Evolutionary conservation across 768 basidiomycete genomes (phyloP), one percentile per base, ranked within the genome.

Genomic region (Cubamyces sp.): DNA sequence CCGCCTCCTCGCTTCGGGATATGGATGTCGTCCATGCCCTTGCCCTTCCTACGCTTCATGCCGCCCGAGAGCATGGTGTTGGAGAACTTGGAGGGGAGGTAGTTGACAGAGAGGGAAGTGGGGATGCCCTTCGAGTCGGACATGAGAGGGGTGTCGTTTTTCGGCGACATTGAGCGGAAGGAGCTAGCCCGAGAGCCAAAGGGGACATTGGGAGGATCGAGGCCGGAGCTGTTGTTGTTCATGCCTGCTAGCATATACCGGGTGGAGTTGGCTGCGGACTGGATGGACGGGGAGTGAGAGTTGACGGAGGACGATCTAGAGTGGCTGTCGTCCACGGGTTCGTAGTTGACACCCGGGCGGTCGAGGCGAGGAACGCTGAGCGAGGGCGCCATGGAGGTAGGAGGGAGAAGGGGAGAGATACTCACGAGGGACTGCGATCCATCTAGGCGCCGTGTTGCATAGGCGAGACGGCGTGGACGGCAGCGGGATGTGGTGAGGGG

Each of bases 1-100:
- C 90, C 89, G 16, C 90, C 90, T 41, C 90, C 90, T 39, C 77
- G 81, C 74, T 88, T 88, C 14, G 84, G 85, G 15, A 84, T 62
- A 40, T 71, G 67, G 11, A 73, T 64, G 42, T 74, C 78, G 9
- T 71, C 71, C 34, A 68, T 69, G 45, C 72, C 70, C 72, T 70
- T 78, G 72, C 69, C 69, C 48, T 75, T 73, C 60, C 79, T 75
- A 52, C 75, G 72, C 64, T 71, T 83, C 57, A 71, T 76, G 69
- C 74, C 81, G 65, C 72, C 74, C 48, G 79, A 77, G 58, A 71
- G 64, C 54, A 79, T 74, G 66, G 72, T 71, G 56, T 74, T 74
- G 15, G 88, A 86, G 74, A 92, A 91, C 74, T 94, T 94, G 57
- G 79, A 75, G 12, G 91, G 91, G 21, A 92, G 78, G 71, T 90